Evolutionary conservation across 1,284 basidiomycete species (phyloP).

Genomic region (Trametes hirsuta): DNA sequence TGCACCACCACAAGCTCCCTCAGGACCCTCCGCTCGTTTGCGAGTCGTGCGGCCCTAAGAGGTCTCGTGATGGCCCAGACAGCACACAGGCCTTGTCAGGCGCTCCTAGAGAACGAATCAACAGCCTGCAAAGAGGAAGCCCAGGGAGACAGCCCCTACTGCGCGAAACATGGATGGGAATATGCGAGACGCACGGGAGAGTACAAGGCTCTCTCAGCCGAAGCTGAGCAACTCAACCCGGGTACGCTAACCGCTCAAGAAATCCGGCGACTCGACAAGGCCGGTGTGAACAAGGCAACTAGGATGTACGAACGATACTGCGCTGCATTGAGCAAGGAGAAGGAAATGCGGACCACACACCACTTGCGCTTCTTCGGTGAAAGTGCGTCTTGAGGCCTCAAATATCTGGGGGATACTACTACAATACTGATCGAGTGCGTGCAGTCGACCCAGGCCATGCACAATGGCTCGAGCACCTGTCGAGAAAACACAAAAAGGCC

Average conservation of each 20-base stretch:
- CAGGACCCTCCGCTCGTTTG: background rate
- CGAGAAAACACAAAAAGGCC: background rate
- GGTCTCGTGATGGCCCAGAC: background rate
- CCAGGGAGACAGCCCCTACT: background rate
- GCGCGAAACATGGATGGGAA: background rate
- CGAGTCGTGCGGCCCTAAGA: background rate
- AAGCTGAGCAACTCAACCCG: background rate
- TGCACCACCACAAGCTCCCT: background rate
- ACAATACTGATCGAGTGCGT: background rate
- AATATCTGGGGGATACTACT: background rate
- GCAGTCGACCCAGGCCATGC: background rate
- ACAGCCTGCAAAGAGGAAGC: background rate
- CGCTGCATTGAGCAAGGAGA: background rate
- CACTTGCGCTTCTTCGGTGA: background rate
- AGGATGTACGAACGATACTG: background rate
- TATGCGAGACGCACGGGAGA: background rate
- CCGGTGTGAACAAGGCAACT: too few species aligned
- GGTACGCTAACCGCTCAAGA: background rate
- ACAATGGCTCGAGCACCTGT: background rate
- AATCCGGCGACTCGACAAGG: background rate
- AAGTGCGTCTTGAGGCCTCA: background rate
- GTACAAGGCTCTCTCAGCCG: background rate
- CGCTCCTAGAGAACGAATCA: background rate
- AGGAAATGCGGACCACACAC: background rate
- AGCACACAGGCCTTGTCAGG: background rate